phyloP scores from a whole-genome alignment of 495 filamentous ascomycete species.

The Margaritispora aquatica region DNA sequence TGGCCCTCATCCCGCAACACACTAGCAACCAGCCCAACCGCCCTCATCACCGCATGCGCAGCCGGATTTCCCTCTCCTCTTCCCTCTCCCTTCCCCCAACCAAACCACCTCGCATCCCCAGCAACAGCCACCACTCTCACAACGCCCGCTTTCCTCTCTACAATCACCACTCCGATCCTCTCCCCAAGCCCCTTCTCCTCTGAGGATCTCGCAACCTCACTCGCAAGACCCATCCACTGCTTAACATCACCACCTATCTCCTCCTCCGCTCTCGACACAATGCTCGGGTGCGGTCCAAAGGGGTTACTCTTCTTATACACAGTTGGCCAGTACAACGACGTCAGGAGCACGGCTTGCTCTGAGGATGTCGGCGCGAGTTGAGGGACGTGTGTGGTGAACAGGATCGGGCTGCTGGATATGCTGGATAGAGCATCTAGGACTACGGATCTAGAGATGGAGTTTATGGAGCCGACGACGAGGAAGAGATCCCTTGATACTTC shows the following conservation, averaged over 20 bases:
- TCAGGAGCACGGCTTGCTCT: slow-evolving; percentile 72
- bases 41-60: slow-evolving; percentile 78
- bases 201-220: slow-evolving; percentile 51
- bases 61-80: slow-evolving; percentile 67
- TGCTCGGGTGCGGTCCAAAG: slow-evolving; percentile 63
- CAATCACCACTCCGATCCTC: slow-evolving; percentile 73
- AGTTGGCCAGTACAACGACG: slow-evolving; percentile 75
- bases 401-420: slow-evolving; percentile 34
- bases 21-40: slow-evolving; percentile 74
- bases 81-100: too few species aligned
- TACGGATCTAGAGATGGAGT: slow-evolving; percentile 33
- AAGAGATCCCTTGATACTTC: slow-evolving; percentile 21
- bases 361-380: slow-evolving; percentile 66
- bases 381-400: slow-evolving; percentile 57
- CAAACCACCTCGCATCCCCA: slow-evolving; percentile 65
- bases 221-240: slow-evolving; percentile 64
- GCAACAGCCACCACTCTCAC: slow-evolving; percentile 58
- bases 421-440: slow-evolving; percentile 34
- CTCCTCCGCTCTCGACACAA: slow-evolving; percentile 45
- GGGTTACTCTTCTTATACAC: slow-evolving; percentile 80
- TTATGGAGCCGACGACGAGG: slow-evolving; percentile 38
- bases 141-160: slow-evolving; percentile 45
- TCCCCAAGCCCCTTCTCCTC: slow-evolving; percentile 54
- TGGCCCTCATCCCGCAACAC: neutral
- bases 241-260: slow-evolving; percentile 50